Conservation (phyloP, 352 stramenopile species). For the Thalassiosira allenii region DNA sequence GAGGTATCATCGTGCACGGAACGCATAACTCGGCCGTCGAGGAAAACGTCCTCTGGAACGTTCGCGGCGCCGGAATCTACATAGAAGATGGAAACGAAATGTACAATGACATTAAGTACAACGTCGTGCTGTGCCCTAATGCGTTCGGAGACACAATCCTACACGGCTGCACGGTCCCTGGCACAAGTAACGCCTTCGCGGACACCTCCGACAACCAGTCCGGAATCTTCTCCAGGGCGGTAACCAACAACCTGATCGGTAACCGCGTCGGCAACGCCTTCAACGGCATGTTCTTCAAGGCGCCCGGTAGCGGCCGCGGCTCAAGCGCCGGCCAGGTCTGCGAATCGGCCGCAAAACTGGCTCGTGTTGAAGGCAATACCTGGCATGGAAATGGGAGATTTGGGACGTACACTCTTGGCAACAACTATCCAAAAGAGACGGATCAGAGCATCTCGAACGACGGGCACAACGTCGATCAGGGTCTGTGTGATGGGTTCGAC, state of each 20-base stretch:
- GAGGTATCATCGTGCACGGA: constrained; percentile 73
- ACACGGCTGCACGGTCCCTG: constrained; percentile 72
- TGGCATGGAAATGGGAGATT: constrained; percentile 58
- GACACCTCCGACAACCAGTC: constrained; percentile 69
- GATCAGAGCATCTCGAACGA: constrained; percentile 63
- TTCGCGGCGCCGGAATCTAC: constrained; percentile 72
- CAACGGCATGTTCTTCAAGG: constrained; percentile 72
- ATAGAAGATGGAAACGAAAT: constrained; percentile 82
- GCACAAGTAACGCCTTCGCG: constrained; percentile 57
- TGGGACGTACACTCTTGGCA: not conserved
- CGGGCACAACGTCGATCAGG: constrained; percentile 60
- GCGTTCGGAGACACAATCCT: constrained; percentile 52
- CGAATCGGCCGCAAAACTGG: constrained; percentile 30
- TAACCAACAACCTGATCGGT: constrained; percentile 64
- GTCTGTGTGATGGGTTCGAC: constrained; percentile 61
- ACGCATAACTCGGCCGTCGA: constrained; percentile 64
- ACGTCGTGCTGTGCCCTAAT: constrained; percentile 68
- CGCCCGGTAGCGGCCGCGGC: constrained; percentile 44
- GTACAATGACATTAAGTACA: constrained; percentile 72
- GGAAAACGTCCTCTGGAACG: constrained; percentile 64
- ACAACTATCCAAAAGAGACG: constrained; percentile 64
- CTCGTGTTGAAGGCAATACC: constrained; percentile 70
- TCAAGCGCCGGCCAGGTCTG: constrained; percentile 56
- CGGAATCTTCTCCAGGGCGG: constrained; percentile 53
- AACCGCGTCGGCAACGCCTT: constrained; percentile 70